Evolutionary conservation across 768 basidiomycete species (phyloP).

Genomic region (Dentipellis sp.): DNA sequence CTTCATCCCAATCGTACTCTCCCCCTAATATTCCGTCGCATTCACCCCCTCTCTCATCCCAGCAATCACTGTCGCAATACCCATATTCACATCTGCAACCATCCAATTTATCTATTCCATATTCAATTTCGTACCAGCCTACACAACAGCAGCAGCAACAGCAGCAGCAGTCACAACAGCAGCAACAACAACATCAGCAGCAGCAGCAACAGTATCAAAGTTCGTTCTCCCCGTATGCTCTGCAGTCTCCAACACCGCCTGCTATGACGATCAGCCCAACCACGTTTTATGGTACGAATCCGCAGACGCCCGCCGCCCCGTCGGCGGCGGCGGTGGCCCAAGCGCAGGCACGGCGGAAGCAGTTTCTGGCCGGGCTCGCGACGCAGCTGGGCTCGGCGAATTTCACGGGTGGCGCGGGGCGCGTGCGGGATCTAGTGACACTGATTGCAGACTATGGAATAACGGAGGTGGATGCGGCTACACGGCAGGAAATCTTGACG

Average conservation of each 20-base stretch:
- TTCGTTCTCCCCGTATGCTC: slow-evolving; percentile 61
- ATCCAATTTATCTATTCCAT: slow-evolving; percentile 23
- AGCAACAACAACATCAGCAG: slow-evolving; percentile 15
- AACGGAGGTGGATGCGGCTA: slow-evolving; percentile 52
- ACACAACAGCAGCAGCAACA: slow-evolving; percentile 1
- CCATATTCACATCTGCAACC: slow-evolving; percentile 27
- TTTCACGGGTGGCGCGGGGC: slow-evolving; percentile 58
- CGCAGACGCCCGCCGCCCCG: slow-evolving; percentile 17
- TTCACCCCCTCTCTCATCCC: slow-evolving; percentile 29
- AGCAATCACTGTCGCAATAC: slow-evolving; percentile 29
- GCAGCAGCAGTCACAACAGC: slow-evolving; percentile 18
- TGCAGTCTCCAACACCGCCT: slow-evolving; percentile 25
- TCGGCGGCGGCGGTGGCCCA: slow-evolving; percentile 8
- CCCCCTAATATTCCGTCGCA: slow-evolving; percentile 31
- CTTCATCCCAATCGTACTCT: slow-evolving; percentile 4
- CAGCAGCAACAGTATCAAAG: slow-evolving; percentile 20
- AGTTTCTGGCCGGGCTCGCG: slow-evolving; percentile 41
- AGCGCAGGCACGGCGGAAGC: slow-evolving; percentile 33
- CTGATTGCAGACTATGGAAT: slow-evolving; percentile 52
- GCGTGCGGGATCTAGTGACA: slow-evolving; percentile 52
- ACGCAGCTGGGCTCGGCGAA: slow-evolving; percentile 47
- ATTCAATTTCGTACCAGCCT: slow-evolving; percentile 7
- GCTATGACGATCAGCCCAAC: slow-evolving; percentile 22
- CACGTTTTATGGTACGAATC: slow-evolving; percentile 17
- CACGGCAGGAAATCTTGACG: slow-evolving; percentile 67